A percentile compares a stretch with the other conserved stretches of the same genome.
Conservation (phyloP, 306 rosid genomes). For the Bauhinia variegata region DNA sequence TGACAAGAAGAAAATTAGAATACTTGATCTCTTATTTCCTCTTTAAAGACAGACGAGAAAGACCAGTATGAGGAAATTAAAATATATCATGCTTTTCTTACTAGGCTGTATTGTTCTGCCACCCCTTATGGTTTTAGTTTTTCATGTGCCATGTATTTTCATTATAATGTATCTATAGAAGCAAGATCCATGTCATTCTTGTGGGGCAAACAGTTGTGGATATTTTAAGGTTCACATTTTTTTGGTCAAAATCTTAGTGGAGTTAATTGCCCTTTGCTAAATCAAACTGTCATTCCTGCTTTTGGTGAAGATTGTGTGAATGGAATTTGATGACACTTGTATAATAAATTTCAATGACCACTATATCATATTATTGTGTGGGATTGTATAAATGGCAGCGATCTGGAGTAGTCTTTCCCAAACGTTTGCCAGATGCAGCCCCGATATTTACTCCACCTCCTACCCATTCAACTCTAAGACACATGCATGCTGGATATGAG, state of each 20-base stretch:
- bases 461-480: constrained; percentile 49
- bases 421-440: constrained; percentile 71
- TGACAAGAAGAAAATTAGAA: neutral
- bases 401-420: constrained; percentile 83
- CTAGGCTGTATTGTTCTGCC: neutral
- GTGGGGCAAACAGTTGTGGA: constrained; percentile 10
- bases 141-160: neutral
- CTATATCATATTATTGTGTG: constrained; percentile 23
- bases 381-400: constrained; percentile 64
- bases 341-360: constrained; percentile 9
- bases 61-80: neutral
- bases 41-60: neutral
- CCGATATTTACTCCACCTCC: constrained; percentile 88
- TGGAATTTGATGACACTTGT: constrained; percentile 25
- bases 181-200: neutral
- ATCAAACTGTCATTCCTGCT: neutral
- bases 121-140: neutral
- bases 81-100: neutral
- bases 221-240: constrained; percentile 10
- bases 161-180: neutral
- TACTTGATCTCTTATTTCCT: neutral
- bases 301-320: constrained; percentile 10
- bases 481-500: constrained; percentile 76
- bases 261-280: constrained; percentile 1
- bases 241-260: neutral